Conservation (phyloP, 495 filamentous ascomycete species). For the Astrothelium macrocarpum region DNA sequence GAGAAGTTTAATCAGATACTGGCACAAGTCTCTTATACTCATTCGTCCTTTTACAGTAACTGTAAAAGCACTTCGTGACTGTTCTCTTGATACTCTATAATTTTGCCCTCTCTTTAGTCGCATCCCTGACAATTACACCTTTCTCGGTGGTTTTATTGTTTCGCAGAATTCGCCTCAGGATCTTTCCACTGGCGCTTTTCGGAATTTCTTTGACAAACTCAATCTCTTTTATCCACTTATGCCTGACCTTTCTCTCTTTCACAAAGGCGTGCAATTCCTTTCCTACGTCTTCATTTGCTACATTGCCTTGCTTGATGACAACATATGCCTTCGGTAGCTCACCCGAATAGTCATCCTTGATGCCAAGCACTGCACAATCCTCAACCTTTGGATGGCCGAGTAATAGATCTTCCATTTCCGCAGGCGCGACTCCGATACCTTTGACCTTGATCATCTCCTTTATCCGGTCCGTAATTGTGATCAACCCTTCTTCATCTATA, state of each 20-base stretch:
- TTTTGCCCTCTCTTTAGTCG: conserved; percentile 32
- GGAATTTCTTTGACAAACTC: conserved; percentile 55
- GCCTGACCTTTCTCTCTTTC: conserved; percentile 49
- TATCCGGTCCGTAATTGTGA: conserved; percentile 65
- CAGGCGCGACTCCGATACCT: conserved; percentile 59
- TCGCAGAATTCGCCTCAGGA: conserved; percentile 49
- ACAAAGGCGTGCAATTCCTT: conserved; percentile 45
- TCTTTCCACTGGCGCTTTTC: conserved; percentile 62
- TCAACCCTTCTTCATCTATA: conserved; percentile 46
- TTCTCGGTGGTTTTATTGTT: conserved; percentile 27
- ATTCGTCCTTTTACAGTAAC: too few relatives aligned
- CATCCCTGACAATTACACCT: conserved; percentile 33
- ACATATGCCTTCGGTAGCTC: conserved; percentile 59
- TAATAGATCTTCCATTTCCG: conserved; percentile 57
- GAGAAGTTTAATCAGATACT: too few relatives aligned
- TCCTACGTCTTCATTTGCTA: conserved; percentile 28
- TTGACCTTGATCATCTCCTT: conserved; percentile 75
- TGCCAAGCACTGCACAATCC: conserved; percentile 49
- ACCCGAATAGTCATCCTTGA: conserved; percentile 51
- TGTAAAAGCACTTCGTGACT: too few relatives aligned
- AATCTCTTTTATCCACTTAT: conserved; percentile 59
- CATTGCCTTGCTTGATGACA: conserved; percentile 37
- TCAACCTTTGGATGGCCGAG: conserved; percentile 49
- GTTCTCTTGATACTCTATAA: conserved; percentile 27
- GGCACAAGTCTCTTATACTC: too few relatives aligned